Percentiles rank a stretch among this genome's conserved stretches.
Conservation (phyloP, 768 basidiomycete species). For the Pholiota microspora region DNA sequence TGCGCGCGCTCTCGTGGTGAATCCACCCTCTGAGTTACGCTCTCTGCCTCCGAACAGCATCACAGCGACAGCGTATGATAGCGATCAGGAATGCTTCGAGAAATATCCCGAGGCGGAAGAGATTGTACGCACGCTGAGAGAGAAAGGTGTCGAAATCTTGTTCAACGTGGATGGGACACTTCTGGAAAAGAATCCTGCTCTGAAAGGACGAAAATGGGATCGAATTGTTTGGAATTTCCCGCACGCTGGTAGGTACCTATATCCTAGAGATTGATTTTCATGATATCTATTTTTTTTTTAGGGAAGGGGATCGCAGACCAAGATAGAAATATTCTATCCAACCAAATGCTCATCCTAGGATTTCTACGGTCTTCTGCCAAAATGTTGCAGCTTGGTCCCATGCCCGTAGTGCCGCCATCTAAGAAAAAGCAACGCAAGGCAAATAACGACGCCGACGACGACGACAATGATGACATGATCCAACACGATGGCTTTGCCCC, state of each 20-base stretch:
- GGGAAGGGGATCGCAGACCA: conserved; percentile 92
- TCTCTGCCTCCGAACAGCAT: conserved; percentile 64
- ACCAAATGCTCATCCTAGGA: conserved; percentile 79
- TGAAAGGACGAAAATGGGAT: conserved; percentile 71
- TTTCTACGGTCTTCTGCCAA: conserved; percentile 76
- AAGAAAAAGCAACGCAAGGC: conserved; percentile 45
- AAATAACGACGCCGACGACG: conserved; percentile 47
- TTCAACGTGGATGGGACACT: conserved; percentile 86
- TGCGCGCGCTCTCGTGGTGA: conserved; percentile 64
- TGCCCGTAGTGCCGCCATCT: conserved; percentile 39
- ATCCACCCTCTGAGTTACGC: conserved; percentile 44
- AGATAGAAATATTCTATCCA: conserved; percentile 87
- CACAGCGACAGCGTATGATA: conserved; percentile 85
- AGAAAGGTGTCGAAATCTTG: conserved; percentile 64
- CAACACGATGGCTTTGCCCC: conserved; percentile 28
- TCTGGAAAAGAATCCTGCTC: conserved; percentile 52
- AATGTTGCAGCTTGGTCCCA: conserved; percentile 55
- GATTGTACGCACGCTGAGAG: conserved; percentile 54
- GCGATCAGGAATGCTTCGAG: conserved; percentile 65
- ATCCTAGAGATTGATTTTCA: not conserved
- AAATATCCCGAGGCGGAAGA: conserved; percentile 79
- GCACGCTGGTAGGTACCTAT: conserved; percentile 70
- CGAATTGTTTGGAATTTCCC: conserved; percentile 95
- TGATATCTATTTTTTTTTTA: conserved; percentile 24
- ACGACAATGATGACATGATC: conserved; percentile 25